A percentile compares a stretch with the other conserved stretches of the same genome.
These are phyloP conservation scores for Lophiotrema nucula DNA, from an alignment of 495 filamentous ascomycete species.

Conservation along the genomic window DNA sequence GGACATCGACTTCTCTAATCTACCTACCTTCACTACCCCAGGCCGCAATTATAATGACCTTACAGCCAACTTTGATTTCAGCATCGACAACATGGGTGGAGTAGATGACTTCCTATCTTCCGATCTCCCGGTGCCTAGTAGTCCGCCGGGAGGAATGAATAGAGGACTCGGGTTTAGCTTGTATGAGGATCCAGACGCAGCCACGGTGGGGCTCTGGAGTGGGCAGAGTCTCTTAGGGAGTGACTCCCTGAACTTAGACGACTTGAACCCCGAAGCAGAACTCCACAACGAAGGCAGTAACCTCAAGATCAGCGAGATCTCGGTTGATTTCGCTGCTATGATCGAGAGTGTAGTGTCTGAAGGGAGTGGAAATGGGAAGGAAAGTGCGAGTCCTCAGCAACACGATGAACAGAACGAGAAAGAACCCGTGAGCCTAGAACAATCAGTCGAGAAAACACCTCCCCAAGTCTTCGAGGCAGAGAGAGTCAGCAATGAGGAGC, in stretches of 20 bases:
- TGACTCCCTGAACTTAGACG: constrained; percentile 1
- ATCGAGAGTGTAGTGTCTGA: constrained; percentile 27
- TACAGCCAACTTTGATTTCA: constrained; percentile 20
- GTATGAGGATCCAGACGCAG: constrained; percentile 35
- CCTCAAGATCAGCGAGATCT: constrained; percentile 10
- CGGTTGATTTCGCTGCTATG: constrained; percentile 24
- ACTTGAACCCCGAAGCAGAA: background rate
- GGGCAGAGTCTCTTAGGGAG: constrained; percentile 28
- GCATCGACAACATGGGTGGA: too few species aligned
- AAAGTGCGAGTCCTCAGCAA: background rate
- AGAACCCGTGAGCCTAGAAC: too few species aligned
- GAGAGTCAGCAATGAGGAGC: too few species aligned
- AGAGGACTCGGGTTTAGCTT: constrained; percentile 22
- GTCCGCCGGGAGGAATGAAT: constrained; percentile 49
- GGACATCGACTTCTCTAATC: constrained; percentile 37
- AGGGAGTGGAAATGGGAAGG: background rate
- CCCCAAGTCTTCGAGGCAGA: too few species aligned
- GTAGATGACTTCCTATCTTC: constrained; percentile 48
- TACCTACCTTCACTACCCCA: constrained; percentile 45
- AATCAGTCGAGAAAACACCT: too few species aligned
- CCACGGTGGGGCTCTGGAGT: constrained; percentile 31
- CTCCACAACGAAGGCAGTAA: background rate
- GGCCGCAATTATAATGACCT: constrained; percentile 30
- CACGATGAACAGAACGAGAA: too few species aligned
- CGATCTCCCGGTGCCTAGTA: constrained; percentile 54